Base-by-base conservation (phyloP, 1,284 basidiomycete species). In the Pterula multifida region DNA sequence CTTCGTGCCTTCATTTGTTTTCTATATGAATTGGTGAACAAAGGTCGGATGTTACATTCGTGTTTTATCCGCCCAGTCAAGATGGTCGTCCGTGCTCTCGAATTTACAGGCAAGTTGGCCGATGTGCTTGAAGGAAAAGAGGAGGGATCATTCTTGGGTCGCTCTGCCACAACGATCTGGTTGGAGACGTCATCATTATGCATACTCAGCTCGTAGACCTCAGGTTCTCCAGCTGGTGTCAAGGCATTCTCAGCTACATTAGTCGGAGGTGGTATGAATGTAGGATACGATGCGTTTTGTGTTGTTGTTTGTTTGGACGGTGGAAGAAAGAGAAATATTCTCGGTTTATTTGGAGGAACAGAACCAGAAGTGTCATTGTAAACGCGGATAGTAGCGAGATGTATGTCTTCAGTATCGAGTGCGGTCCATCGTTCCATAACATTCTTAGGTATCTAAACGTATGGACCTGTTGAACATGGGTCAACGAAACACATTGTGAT, bases 131-230 rank as follows among this genome's bases (percentile, higher is more conserved):
- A 42, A 17, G 39, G 9, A 19, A 17, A 17, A 13, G 76, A 67
- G 3, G 73, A 71, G 1, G 76, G 63, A 53, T 81, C 78, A 17
- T 42, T 42, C 57, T 84, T 86, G 21, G 81, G 81, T 39, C 80
- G 74, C 62, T 87, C 84, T 0, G 85, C 83, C 35, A 88, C 72
- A 42, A 87, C 84, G 52, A 85, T 71, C 61, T 87, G 84, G 64
- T 87, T 87, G 55, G 84, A 79, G 3, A 88, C 83, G 17, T 73
- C 63, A 52, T 84, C 79, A 55, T 85, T 82, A 39, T 85, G 73
- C 80, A 88, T 85, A 25, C 85, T 83, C 35, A 89, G 68, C 58
- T 87, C 82, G 62, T 84, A 89, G 60, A 74, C 72, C 56, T 85
- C 83, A 3, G 75, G 75, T 51, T 76, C 71, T 3, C 54, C 56